A percentile compares a stretch with the other conserved stretches of the same genome.
Conservation (phyloP, 805 yeast species). For the Middelhovenomyces tepae region DNA sequence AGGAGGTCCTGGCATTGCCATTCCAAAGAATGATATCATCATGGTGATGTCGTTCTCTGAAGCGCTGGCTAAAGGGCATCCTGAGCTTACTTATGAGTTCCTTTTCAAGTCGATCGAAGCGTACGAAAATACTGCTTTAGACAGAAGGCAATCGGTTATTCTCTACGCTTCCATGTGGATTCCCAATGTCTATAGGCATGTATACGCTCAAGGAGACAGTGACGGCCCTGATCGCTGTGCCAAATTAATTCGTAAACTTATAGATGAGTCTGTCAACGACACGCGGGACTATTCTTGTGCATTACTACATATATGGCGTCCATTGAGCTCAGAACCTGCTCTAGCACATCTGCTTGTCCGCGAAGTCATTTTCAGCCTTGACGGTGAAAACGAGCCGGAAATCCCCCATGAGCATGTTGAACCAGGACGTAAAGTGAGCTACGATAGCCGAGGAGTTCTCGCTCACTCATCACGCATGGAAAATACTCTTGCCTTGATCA, state of each 20-base stretch:
- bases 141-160: conserved; percentile 32
- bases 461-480: too few species aligned
- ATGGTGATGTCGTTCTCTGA: conserved; percentile 51
- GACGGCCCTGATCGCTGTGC: conserved; percentile 55
- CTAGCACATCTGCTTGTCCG: conserved; percentile 53
- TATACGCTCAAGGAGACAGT: conserved; percentile 43
- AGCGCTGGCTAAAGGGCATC: conserved; percentile 46
- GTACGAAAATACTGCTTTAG: conserved; percentile 26
- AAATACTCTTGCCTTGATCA: conserved; percentile 51
- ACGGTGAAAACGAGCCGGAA: conserved; percentile 69
- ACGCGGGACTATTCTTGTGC: conserved; percentile 43
- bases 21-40: conserved; percentile 58
- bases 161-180: conserved; percentile 67
- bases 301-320: conserved; percentile 58
- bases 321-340: conserved; percentile 51
- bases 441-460: too few species aligned
- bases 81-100: conserved; percentile 53
- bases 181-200: conserved; percentile 49
- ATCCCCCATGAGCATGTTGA: too few species aligned
- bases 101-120: conserved; percentile 43
- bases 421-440: conserved; percentile 35
- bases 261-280: conserved; percentile 46
- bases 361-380: conserved; percentile 68
- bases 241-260: conserved; percentile 52
- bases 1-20: conserved; percentile 49